phyloP scores from a whole-genome alignment of 2,329 filamentous ascomycete genomes.

The Phoma sp. region DNA sequence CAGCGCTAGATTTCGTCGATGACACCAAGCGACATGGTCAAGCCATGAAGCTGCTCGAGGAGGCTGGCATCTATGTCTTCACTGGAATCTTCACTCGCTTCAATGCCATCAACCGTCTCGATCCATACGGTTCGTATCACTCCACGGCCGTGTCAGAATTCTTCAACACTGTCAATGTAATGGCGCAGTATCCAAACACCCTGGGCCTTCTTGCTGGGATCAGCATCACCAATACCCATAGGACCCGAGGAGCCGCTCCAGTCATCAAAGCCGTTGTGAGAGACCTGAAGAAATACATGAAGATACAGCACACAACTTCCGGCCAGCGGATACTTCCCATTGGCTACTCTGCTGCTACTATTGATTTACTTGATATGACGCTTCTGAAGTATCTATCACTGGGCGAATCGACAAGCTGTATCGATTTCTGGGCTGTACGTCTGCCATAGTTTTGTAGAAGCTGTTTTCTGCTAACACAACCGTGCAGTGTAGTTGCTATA shows the following conservation, averaged over 20 bases:
- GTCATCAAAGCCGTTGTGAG: constrained; percentile 17
- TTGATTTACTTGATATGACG: constrained; percentile 1
- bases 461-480: not conserved
- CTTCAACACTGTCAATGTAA: constrained; percentile 11
- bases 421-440: constrained; percentile 18
- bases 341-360: constrained; percentile 8
- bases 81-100: constrained; percentile 6
- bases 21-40: constrained; percentile 12
- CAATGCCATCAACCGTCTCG: constrained; percentile 11
- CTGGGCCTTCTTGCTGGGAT: constrained; percentile 12
- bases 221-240: constrained; percentile 1
- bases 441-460: not conserved
- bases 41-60: constrained; percentile 20
- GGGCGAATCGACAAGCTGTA: constrained; percentile 8
- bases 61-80: constrained; percentile 20
- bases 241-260: not conserved
- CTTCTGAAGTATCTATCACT: constrained; percentile 9
- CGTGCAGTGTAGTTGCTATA: constrained; percentile 7
- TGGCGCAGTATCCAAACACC: constrained; percentile 17
- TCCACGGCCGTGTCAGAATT: constrained; percentile 1
- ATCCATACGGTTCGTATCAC: constrained; percentile 16
- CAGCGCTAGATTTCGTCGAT: constrained; percentile 9
- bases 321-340: constrained; percentile 11
- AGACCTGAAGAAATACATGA: constrained; percentile 19
- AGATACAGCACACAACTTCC: constrained; percentile 1